Evolutionary conservation across 306 rosid species (phyloP).

Genomic region (Geum urbanum): DNA sequence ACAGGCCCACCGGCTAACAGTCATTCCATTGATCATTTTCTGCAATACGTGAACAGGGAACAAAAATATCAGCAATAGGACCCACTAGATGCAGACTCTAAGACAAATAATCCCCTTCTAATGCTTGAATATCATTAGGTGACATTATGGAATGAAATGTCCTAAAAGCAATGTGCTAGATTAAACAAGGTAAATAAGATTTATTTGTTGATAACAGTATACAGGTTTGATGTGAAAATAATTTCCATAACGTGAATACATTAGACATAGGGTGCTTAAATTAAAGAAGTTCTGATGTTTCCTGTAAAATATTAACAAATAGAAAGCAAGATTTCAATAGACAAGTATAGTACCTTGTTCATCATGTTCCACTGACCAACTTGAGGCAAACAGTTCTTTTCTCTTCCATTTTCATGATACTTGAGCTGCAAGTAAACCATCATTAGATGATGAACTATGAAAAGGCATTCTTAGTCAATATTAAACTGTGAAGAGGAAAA

Average conservation of each 20-base stretch:
- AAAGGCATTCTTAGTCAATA: constrained; percentile 13
- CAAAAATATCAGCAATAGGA: constrained; percentile 18
- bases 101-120: neutral
- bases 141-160: neutral
- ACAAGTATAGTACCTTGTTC: constrained; percentile 70
- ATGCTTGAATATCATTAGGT: neutral
- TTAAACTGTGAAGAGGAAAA: constrained; percentile 12
- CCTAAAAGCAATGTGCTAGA: neutral
- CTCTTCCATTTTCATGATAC: constrained; percentile 92
- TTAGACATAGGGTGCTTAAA: neutral
- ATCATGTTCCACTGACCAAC: constrained; percentile 99
- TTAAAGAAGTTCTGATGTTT: neutral
- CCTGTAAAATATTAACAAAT: neutral
- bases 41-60: constrained; percentile 33
- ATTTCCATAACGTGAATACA: neutral
- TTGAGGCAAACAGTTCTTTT: constrained; percentile 94
- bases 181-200: neutral
- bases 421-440: constrained; percentile 56
- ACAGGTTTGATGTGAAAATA: neutral
- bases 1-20: constrained; percentile 94
- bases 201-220: neutral
- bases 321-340: neutral
- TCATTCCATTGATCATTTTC: constrained; percentile 99
- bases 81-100: neutral
- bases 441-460: constrained; percentile 10